A percentile compares a stretch with the other conserved stretches of the same genome.
Conservation (phyloP, 2,329 filamentous ascomycete species). For the Ustulina deusta region DNA sequence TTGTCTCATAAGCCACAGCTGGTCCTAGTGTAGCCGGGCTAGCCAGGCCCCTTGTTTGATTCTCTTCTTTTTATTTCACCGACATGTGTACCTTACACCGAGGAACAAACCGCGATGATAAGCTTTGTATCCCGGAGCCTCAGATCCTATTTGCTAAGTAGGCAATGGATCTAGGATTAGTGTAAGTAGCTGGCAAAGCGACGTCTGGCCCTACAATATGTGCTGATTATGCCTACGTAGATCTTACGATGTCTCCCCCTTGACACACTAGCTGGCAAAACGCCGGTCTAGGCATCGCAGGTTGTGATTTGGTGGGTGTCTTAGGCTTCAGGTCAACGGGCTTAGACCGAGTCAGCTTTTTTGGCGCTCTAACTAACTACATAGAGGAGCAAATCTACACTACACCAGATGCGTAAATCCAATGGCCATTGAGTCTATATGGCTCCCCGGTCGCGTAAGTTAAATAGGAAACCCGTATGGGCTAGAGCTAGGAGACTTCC, state of each 20-base stretch:
- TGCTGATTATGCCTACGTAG: not conserved
- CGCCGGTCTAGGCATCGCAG: not conserved
- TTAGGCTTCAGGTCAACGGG: conserved; percentile 2
- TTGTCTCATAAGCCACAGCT: conserved; percentile 1
- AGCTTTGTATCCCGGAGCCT: conserved; percentile 14
- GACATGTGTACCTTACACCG: conserved; percentile 3
- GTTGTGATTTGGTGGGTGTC: not conserved
- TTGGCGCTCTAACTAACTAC: conserved; percentile 2
- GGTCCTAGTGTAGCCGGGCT: not conserved
- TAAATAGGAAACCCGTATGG: not conserved
- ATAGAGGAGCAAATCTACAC: not conserved
- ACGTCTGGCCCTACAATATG: not conserved
- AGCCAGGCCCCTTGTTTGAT: not conserved
- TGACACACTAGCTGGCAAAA: not conserved
- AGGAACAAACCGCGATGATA: conserved; percentile 2
- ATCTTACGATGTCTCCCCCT: conserved; percentile 2
- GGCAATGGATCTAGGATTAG: not conserved
- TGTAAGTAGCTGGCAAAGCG: not conserved
- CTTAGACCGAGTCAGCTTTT: not conserved
- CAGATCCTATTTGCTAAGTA: not conserved
- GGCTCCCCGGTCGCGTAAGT: not conserved
- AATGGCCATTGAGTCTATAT: not conserved
- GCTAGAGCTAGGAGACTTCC: not conserved
- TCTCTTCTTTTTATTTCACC: conserved; percentile 1
- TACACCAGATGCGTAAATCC: too few species aligned